Conservation (phyloP, 2,329 filamentous ascomycete species). For the Lasiodiplodia gonubiensis region DNA sequence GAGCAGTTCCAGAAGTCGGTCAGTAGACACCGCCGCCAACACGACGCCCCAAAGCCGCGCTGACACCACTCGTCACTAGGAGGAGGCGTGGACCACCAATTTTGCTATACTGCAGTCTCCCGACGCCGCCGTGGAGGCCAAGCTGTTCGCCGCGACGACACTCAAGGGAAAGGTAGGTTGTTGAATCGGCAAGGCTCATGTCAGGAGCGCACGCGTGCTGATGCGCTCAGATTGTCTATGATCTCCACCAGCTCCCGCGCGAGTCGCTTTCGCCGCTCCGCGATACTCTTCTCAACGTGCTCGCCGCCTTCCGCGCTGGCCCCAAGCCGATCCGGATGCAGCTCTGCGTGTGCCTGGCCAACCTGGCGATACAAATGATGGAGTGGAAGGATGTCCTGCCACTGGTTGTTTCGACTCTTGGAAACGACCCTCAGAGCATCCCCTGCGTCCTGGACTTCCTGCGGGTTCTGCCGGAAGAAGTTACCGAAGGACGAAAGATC, state of each 20-base stretch:
- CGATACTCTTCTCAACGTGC: constrained; percentile 79
- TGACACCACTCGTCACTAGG: constrained; percentile 56
- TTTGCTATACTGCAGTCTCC: constrained; percentile 82
- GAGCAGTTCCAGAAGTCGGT: constrained; percentile 99
- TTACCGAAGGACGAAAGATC: constrained; percentile 99
- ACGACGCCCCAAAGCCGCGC: constrained; percentile 25
- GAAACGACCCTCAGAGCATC: constrained; percentile 76
- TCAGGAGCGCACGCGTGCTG: constrained; percentile 19
- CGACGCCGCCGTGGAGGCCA: constrained; percentile 79
- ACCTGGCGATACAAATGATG: constrained; percentile 94
- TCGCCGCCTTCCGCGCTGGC: constrained; percentile 80
- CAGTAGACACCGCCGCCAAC: constrained; percentile 41
- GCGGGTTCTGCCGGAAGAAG: constrained; percentile 95
- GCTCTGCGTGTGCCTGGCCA: constrained; percentile 91
- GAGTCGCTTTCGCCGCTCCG: constrained; percentile 77
- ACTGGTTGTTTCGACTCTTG: constrained; percentile 78
- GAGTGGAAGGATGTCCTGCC: constrained; percentile 92
- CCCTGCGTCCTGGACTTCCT: constrained; percentile 94
- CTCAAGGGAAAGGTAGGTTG: constrained; percentile 90
- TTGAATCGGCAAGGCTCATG: constrained; percentile 22
- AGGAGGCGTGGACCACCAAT: constrained; percentile 88
- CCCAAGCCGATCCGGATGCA: constrained; percentile 81
- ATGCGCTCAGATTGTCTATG: constrained; percentile 84
- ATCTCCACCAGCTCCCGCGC: constrained; percentile 84
- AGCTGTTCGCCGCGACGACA: constrained; percentile 94